Evolutionary conservation across 495 filamentous ascomycete species (phyloP).

Genomic region (Aspergillus campestris): DNA sequence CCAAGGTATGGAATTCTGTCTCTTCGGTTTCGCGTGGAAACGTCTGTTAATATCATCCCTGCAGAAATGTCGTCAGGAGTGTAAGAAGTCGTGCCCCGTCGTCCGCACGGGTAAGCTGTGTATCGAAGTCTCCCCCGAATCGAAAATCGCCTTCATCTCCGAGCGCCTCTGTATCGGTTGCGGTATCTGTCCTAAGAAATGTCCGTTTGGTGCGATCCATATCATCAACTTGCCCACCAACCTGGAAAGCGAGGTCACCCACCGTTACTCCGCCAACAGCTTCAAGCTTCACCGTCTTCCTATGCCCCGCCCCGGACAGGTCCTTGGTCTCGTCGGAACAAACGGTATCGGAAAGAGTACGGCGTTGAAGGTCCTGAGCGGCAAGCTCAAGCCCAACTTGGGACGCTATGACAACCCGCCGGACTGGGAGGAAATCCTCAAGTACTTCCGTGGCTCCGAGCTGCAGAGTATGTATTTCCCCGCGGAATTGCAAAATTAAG

Average conservation of each 20-base stretch:
- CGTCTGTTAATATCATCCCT: not conserved
- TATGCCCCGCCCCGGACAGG: constrained; percentile 89
- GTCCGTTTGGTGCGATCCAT: constrained; percentile 97
- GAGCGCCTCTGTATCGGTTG: constrained; percentile 93
- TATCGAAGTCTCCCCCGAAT: constrained; percentile 82
- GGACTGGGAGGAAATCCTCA: constrained; percentile 98
- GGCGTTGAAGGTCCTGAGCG: constrained; percentile 92
- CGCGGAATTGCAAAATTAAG: not conserved
- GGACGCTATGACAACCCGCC: constrained; percentile 92
- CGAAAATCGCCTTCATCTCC: constrained; percentile 96
- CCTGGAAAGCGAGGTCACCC: constrained; percentile 92
- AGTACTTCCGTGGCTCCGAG: constrained; percentile 95
- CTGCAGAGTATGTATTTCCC: constrained; percentile 65
- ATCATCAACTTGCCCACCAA: constrained; percentile 99
- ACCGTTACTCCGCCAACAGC: constrained; percentile 97
- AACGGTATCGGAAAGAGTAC: constrained; percentile 99
- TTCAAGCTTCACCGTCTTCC: constrained; percentile 98
- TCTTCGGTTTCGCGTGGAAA: not conserved
- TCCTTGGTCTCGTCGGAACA: constrained; percentile 93
- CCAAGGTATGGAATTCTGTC: constrained; percentile 57
- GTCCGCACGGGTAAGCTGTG: constrained; percentile 96
- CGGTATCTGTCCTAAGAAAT: constrained; percentile 98
- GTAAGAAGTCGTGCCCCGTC: constrained; percentile 98
- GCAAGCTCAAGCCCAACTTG: constrained; percentile 96
- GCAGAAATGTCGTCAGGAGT: constrained; percentile 94